Conservation (phyloP, 2,329 filamentous ascomycete species). For the Trichoderma sp. region DNA sequence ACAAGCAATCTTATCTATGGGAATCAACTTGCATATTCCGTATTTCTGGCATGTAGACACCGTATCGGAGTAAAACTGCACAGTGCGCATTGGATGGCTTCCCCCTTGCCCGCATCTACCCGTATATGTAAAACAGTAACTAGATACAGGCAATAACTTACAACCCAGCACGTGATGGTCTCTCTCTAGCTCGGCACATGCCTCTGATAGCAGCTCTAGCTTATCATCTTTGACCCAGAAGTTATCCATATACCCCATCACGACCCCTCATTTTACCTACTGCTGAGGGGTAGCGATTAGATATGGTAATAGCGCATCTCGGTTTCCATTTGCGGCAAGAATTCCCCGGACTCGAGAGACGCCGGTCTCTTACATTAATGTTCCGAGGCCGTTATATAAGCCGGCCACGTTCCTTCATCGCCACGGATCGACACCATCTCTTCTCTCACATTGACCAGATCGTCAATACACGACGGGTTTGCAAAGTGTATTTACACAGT, state of each 20-base stretch:
- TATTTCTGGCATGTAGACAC: too few relatives aligned
- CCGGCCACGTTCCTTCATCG: neutral
- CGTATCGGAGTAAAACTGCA: neutral
- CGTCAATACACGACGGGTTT: neutral
- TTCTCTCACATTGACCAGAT: neutral
- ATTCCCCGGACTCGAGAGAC: neutral
- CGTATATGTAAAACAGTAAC: neutral
- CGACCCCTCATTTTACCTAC: slow-evolving; percentile 6
- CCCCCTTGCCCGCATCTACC: neutral
- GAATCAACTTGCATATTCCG: too few relatives aligned
- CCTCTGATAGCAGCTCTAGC: neutral
- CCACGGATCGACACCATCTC: neutral
- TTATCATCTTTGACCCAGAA: neutral
- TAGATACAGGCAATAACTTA: neutral
- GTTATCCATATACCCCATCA: neutral
- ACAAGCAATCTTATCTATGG: too few relatives aligned
- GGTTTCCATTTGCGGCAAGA: slow-evolving; percentile 10
- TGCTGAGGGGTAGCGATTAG: slow-evolving; percentile 12
- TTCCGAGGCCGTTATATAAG: slow-evolving; percentile 10
- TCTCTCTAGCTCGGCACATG: neutral
- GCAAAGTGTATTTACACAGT: neutral
- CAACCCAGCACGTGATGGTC: neutral
- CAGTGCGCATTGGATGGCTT: too few relatives aligned
- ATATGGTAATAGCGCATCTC: slow-evolving; percentile 12
- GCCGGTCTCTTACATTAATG: neutral